Percentiles rank a stretch among this genome's conserved stretches.
phyloP scores from a whole-genome alignment of 2,329 filamentous ascomycete genomes.

The Aspergillus hiratsukae region DNA sequence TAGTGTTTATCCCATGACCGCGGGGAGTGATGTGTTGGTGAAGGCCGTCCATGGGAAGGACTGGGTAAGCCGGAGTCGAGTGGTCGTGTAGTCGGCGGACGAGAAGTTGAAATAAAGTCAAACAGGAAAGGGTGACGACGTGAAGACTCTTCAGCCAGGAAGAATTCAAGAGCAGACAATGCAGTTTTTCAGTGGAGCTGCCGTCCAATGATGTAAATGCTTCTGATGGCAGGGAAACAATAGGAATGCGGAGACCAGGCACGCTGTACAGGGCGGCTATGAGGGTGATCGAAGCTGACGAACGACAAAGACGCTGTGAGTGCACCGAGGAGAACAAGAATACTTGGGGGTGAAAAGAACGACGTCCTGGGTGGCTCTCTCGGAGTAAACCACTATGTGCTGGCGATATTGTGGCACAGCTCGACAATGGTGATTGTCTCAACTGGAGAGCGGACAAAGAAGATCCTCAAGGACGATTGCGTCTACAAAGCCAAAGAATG shows the following conservation, averaged over 20 bases:
- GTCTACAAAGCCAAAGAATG: slow-evolving; percentile 4
- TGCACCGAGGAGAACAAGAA: background rate
- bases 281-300: background rate
- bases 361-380: background rate
- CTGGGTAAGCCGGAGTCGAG: slow-evolving; percentile 2
- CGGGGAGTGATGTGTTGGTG: slow-evolving; percentile 20
- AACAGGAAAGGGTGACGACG: slow-evolving; percentile 1
- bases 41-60: slow-evolving; percentile 26
- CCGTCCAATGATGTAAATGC: slow-evolving; percentile 7
- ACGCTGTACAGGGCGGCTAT: background rate
- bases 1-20: slow-evolving; percentile 29
- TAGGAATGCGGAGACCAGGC: slow-evolving; percentile 16
- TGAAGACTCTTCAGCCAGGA: background rate
- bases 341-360: background rate
- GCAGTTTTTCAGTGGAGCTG: slow-evolving; percentile 5
- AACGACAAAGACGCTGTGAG: background rate
- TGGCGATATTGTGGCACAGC: background rate
- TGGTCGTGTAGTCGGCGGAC: slow-evolving; percentile 1
- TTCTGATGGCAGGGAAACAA: slow-evolving; percentile 19
- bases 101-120: slow-evolving; percentile 1
- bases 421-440: slow-evolving; percentile 1
- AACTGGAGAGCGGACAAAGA: slow-evolving; percentile 4
- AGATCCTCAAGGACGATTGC: slow-evolving; percentile 3
- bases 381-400: background rate
- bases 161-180: slow-evolving; percentile 2